phyloP scores from a whole-genome alignment of 2,329 filamentous ascomycete species.

The Fusarium sp. region DNA sequence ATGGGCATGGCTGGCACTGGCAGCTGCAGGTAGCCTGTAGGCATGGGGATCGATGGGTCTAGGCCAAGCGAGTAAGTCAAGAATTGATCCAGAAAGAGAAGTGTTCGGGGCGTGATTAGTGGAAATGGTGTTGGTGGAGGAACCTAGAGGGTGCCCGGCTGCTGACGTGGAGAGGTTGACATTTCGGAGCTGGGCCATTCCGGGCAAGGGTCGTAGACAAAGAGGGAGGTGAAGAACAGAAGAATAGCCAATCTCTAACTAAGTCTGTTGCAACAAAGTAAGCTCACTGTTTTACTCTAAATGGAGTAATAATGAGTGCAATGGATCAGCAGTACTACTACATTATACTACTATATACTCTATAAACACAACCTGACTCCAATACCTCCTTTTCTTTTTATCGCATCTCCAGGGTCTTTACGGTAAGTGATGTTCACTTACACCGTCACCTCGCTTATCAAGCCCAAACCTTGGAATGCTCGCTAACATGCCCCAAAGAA shows the following conservation, averaged over 20 bases:
- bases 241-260: too few relatives aligned
- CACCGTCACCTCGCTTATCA: slow-evolving; percentile 34
- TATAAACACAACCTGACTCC: too few relatives aligned
- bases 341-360: too few relatives aligned
- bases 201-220: slow-evolving; percentile 23
- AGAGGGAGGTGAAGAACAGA: slow-evolving; percentile 5
- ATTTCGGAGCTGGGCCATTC: slow-evolving; percentile 29
- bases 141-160: slow-evolving; percentile 1
- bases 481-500: slow-evolving; percentile 16
- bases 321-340: too few relatives aligned
- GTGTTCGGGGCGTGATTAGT: slow-evolving; percentile 26
- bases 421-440: too few relatives aligned
- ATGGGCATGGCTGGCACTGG: not conserved
- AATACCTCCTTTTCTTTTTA: too few relatives aligned
- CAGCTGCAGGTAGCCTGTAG: too few relatives aligned
- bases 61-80: slow-evolving; percentile 10
- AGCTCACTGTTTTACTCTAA: too few relatives aligned
- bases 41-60: not conserved
- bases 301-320: too few relatives aligned
- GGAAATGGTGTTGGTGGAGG: slow-evolving; percentile 10
- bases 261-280: not conserved
- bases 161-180: slow-evolving; percentile 29
- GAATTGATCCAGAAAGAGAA: slow-evolving; percentile 31
- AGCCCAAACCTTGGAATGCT: slow-evolving; percentile 10
- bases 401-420: too few relatives aligned